Evolutionary conservation across 192 early-diverging fungal genomes (phyloP).

Genomic region (Backusella westeae): DNA sequence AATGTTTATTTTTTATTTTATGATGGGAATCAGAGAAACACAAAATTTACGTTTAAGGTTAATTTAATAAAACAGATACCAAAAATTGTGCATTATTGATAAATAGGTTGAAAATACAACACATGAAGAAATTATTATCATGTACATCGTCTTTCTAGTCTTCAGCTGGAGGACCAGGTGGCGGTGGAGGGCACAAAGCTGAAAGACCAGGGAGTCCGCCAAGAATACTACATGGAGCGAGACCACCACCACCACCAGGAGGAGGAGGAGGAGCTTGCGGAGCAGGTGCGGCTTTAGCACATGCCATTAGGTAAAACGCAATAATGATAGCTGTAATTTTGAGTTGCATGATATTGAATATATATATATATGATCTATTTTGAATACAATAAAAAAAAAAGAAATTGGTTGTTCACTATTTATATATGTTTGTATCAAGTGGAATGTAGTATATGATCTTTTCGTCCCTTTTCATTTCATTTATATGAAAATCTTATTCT

Average conservation of each 20-base stretch:
- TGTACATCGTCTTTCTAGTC: not conserved
- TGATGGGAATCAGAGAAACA: too few relatives aligned
- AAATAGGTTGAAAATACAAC: too few relatives aligned
- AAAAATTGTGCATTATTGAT: too few relatives aligned
- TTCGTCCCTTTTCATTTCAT: not conserved
- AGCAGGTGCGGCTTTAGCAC: not conserved
- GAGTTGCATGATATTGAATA: not conserved
- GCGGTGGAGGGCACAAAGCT: not conserved
- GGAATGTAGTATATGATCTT: not conserved
- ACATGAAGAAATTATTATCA: not conserved
- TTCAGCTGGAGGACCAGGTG: not conserved
- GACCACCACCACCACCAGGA: not conserved
- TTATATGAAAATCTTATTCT: not conserved
- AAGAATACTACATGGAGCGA: not conserved
- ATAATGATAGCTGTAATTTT: not conserved
- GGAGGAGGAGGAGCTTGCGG: not conserved
- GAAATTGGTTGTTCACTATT: not conserved
- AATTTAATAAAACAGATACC: too few relatives aligned
- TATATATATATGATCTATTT: not conserved
- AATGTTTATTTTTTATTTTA: too few relatives aligned
- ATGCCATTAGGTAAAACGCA: not conserved
- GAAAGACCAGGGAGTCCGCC: not conserved
- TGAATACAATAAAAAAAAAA: not conserved
- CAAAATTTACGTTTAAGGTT: too few relatives aligned
- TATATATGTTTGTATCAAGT: not conserved